These are phyloP conservation scores for Nothophaeocryptopus gaeumannii DNA, from an alignment of 2,329 filamentous ascomycete species.

Conservation along the genomic window DNA sequence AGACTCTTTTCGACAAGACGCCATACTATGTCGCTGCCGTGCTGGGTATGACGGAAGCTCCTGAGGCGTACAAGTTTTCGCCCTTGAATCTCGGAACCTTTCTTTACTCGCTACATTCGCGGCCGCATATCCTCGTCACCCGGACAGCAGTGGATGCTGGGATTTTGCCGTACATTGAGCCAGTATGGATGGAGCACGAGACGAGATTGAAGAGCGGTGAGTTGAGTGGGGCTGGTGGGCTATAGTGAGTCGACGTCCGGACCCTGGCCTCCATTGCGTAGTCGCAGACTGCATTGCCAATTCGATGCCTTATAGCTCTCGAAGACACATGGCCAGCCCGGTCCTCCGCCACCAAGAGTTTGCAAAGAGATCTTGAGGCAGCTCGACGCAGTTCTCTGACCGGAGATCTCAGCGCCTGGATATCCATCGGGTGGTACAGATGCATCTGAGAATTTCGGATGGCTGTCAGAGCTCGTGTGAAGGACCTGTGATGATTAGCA, in stretches of 20 bases:
- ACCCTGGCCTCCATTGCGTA: not conserved
- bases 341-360: constrained; percentile 4
- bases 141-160: constrained; percentile 1
- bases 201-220: constrained; percentile 3
- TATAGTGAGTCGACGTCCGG: not conserved
- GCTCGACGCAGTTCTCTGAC: constrained; percentile 3
- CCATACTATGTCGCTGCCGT: constrained; percentile 6
- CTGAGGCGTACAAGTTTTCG: not conserved
- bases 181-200: constrained; percentile 3
- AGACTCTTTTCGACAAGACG: not conserved
- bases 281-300: not conserved
- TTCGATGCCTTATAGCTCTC: not conserved
- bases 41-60: constrained; percentile 1
- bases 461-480: too few species aligned
- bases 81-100: constrained; percentile 3
- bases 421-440: too few species aligned
- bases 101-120: constrained; percentile 2
- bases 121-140: constrained; percentile 2
- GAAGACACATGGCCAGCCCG: constrained; percentile 5
- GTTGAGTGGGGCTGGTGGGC: constrained; percentile 1
- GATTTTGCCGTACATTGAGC: constrained; percentile 1
- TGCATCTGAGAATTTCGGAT: too few species aligned
- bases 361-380: constrained; percentile 6
- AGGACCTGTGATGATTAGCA: too few species aligned
- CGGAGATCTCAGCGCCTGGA: too few species aligned